Percentiles rank a stretch among this genome's conserved stretches.
These are phyloP conservation scores for Pelargonium exstipulatum DNA, from an alignment of 441 rosid genomes.

Conservation along the genomic window DNA sequence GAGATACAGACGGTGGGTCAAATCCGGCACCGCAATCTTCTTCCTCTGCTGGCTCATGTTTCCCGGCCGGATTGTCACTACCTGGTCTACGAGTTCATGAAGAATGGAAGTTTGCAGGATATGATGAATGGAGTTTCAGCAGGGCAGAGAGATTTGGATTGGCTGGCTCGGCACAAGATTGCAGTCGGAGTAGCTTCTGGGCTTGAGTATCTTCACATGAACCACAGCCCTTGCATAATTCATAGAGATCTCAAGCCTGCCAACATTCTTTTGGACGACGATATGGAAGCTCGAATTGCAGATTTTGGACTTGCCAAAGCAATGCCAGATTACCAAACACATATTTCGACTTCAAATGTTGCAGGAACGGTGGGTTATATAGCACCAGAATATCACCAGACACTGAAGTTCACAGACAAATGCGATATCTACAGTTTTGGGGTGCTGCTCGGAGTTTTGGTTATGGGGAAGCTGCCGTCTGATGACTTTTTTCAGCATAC, in stretches of 20 bases:
- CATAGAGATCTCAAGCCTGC: conserved; percentile 89
- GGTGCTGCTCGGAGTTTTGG: conserved; percentile 58
- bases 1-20: conserved; percentile 76
- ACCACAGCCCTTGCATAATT: conserved; percentile 58
- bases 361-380: conserved; percentile 89
- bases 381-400: conserved; percentile 80
- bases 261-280: conserved; percentile 72
- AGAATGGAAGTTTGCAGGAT: conserved; percentile 81
- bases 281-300: conserved; percentile 83
- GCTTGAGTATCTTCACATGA: conserved; percentile 71
- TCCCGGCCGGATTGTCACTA: conserved; percentile 67
- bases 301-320: conserved; percentile 83
- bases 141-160: conserved; percentile 51
- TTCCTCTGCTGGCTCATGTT: conserved; percentile 70
- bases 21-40: conserved; percentile 75
- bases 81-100: conserved; percentile 79
- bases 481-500: conserved; percentile 76
- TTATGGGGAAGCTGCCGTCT: conserved; percentile 78
- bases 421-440: conserved; percentile 84
- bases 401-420: conserved; percentile 72
- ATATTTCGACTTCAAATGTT: conserved; percentile 50
- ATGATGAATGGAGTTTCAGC: conserved; percentile 31
- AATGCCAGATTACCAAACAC: conserved; percentile 69
- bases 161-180: conserved; percentile 61
- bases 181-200: conserved; percentile 72